A percentile compares a stretch with the other conserved stretches of the same genome.
phyloP scores from a whole-genome alignment of 2,329 filamentous ascomycete genomes.

The Penicillium sp. region DNA sequence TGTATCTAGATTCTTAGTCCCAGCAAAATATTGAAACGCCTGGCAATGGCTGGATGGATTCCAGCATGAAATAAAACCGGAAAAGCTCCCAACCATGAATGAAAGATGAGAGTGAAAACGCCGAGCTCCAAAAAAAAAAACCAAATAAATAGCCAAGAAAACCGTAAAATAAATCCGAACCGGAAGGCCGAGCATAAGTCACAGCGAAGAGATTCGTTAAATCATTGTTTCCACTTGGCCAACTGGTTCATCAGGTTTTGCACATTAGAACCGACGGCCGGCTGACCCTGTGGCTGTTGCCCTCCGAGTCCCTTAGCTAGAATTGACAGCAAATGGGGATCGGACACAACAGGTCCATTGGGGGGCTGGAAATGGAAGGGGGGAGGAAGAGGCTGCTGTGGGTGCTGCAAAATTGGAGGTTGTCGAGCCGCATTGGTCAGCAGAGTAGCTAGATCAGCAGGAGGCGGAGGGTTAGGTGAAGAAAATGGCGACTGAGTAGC shows the following conservation, averaged over 20 bases:
- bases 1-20: slow-evolving; percentile 20
- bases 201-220: slow-evolving; percentile 20
- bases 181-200: not conserved
- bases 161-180: slow-evolving; percentile 9
- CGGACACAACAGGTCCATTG: slow-evolving; percentile 30
- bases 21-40: slow-evolving; percentile 14
- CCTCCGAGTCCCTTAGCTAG: slow-evolving; percentile 39
- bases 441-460: slow-evolving; percentile 44
- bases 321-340: slow-evolving; percentile 40
- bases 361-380: slow-evolving; percentile 32
- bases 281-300: slow-evolving; percentile 37
- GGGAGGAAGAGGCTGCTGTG: slow-evolving; percentile 31
- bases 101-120: slow-evolving; percentile 13
- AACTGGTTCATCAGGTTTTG: slow-evolving; percentile 52
- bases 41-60: slow-evolving; percentile 12
- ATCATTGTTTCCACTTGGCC: slow-evolving; percentile 49
- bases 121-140: slow-evolving; percentile 19
- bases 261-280: slow-evolving; percentile 39
- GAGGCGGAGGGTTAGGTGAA: slow-evolving; percentile 33
- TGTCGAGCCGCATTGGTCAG: slow-evolving; percentile 41
- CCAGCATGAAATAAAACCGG: slow-evolving; percentile 18
- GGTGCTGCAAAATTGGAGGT: slow-evolving; percentile 33
- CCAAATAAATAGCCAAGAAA: slow-evolving; percentile 17
- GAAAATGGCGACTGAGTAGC: slow-evolving; percentile 37
- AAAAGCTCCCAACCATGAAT: slow-evolving; percentile 4